These are phyloP conservation scores for Yarrowia divulgata DNA, from an alignment of 805 yeast species.

Conservation along the genomic window DNA sequence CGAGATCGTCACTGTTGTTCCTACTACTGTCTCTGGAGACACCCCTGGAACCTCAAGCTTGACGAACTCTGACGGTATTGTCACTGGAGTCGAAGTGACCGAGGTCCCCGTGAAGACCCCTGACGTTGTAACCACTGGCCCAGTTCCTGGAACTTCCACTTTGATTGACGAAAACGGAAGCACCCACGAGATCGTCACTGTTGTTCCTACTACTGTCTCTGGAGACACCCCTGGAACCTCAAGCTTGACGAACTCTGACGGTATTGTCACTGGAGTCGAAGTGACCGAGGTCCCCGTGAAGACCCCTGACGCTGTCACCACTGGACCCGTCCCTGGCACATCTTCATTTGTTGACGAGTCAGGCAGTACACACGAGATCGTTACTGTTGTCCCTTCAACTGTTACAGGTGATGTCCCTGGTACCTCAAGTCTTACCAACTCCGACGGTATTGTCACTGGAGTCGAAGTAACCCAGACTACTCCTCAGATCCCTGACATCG, in stretches of 20 bases:
- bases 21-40: not conserved
- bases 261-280: not conserved
- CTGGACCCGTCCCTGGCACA: not conserved
- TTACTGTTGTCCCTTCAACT: not conserved
- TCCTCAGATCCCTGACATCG: no score
- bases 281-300: not conserved
- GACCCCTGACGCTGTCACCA: not conserved
- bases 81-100: slow-evolving; percentile 4
- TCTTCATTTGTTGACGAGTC: not conserved
- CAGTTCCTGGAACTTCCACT: not conserved
- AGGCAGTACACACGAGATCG: not conserved
- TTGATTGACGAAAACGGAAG: not conserved
- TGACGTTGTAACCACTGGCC: not conserved
- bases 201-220: not conserved
- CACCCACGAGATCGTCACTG: not conserved
- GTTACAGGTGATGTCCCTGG: not conserved
- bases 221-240: not conserved
- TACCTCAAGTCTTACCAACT: not conserved
- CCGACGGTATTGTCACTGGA: not conserved
- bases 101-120: not conserved
- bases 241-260: not conserved
- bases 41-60: not conserved
- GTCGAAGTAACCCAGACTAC: not conserved
- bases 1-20: not conserved
- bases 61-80: not conserved